Evolutionary conservation across 352 stramenopile species (phyloP).

Genomic region (Phytophthora boehmeriae): DNA sequence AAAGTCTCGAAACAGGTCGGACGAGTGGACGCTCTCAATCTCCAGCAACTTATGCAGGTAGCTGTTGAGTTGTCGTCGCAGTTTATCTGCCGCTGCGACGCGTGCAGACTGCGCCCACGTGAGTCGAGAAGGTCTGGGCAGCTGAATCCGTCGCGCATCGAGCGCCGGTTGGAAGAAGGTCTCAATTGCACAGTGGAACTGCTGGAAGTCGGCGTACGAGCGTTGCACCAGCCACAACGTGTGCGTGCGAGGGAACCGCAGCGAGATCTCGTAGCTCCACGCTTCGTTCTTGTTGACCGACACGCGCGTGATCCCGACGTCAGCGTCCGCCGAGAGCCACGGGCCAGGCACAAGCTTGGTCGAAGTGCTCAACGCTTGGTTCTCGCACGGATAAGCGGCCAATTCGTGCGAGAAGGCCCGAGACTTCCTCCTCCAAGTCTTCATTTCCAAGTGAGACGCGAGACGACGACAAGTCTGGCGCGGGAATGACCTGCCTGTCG

Average conservation of each 20-base stretch:
- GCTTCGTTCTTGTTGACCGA: constrained; percentile 20
- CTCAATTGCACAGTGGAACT: constrained; percentile 45
- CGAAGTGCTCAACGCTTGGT: too few species aligned
- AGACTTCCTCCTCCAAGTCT: constrained; percentile 19
- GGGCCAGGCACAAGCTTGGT: neutral
- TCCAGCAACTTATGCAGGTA: constrained; percentile 72
- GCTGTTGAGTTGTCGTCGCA: constrained; percentile 56
- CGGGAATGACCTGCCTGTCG: constrained; percentile 12
- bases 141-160: constrained; percentile 42
- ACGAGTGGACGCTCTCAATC: constrained; percentile 51
- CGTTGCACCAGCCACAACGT: constrained; percentile 57
- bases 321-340: constrained; percentile 51
- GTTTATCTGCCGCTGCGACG: constrained; percentile 36
- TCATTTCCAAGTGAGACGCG: constrained; percentile 19
- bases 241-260: constrained; percentile 50
- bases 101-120: constrained; percentile 30
- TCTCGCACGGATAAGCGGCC: neutral
- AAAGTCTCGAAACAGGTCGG: constrained; percentile 49
- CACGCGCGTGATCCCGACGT: constrained; percentile 58
- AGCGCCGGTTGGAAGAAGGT: constrained; percentile 29
- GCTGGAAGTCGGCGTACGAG: constrained; percentile 54
- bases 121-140: constrained; percentile 48
- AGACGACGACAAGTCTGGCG: constrained; percentile 3
- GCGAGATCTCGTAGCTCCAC: constrained; percentile 61
- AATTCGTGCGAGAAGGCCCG: neutral